Evolutionary conservation across 2,329 filamentous ascomycete genomes (phyloP), one percentile per base, ranked within the genome.

Genomic region (Trichoderma polysporum): DNA sequence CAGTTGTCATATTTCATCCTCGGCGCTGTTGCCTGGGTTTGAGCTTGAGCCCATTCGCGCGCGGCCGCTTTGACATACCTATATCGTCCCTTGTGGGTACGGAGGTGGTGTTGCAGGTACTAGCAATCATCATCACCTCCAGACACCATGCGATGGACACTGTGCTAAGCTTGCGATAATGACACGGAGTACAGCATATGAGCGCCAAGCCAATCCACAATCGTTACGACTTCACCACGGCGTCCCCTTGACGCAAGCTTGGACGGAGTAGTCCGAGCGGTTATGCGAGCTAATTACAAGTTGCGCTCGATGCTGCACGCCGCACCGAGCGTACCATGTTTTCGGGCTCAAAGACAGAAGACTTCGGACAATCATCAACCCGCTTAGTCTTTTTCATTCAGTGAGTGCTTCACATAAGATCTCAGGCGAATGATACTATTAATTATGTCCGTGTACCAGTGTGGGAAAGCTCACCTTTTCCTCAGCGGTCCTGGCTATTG

Each of bases 1-100:
- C 65, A 67, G 47, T 47, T 67, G 37, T 67, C 65, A 67, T 27
- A 63, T 67, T 63, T 63, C 17, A 12, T 17, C 29, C 29, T 67
- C 65, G 58, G 65, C 65, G 58, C 37, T 62, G 57, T 63, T 63
- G 50, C 57, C 58, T 59, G 50, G 52, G 37, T 57, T 15, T 53
- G 65, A 33, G 49, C 15, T 56, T 27, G 33, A 67, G 27, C n/a
- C 45, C 63, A 66, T 52, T 49, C 12, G 47, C 56, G 52, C 63
- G 52, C 63, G 54, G 54, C 54, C 56, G 54, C 50, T 64, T 56
- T 29, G 50, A 45, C 27, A 52, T 63, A 39, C 58, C 47, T n/a
- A 39, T 35, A 13, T 54, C 41, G 27, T 33, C 41, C 45, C 47
- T 33, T 53, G 60, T 52, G 63, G 63, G 19, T 52, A 59, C 45